Conservation (phyloP, 352 stramenopile species). For the Pythium myriotylum region DNA sequence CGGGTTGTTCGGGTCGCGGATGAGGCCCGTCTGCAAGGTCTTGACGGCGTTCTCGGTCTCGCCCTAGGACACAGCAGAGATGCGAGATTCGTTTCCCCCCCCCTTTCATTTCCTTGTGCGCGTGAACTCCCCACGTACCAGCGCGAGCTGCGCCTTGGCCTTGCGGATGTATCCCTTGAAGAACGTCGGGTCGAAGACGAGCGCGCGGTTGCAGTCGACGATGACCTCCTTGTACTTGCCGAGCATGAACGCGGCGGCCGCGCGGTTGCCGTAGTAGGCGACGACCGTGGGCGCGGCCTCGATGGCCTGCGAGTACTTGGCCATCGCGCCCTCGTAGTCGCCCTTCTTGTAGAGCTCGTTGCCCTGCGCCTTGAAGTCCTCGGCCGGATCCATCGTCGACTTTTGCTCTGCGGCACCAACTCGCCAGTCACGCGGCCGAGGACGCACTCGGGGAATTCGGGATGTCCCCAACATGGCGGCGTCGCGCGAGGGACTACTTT, state of each 20-base stretch:
- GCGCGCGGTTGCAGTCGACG: slow-evolving; percentile 88
- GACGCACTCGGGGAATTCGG: background rate
- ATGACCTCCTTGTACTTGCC: slow-evolving; percentile 89
- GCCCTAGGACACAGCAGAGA: slow-evolving; percentile 57
- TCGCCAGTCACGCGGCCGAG: slow-evolving; percentile 10
- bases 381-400: slow-evolving; percentile 34
- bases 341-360: slow-evolving; percentile 93
- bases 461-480: too few relatives aligned
- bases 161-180: slow-evolving; percentile 93
- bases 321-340: slow-evolving; percentile 89
- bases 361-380: slow-evolving; percentile 85
- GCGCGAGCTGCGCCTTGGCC: slow-evolving; percentile 81
- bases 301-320: slow-evolving; percentile 92
- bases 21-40: slow-evolving; percentile 70
- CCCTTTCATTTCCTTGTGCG: too few relatives aligned
- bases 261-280: slow-evolving; percentile 90
- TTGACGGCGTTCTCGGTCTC: slow-evolving; percentile 73
- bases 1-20: slow-evolving; percentile 79
- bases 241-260: slow-evolving; percentile 91
- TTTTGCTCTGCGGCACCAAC: slow-evolving; percentile 19
- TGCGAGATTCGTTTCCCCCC: too few relatives aligned
- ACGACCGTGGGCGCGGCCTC: slow-evolving; percentile 82
- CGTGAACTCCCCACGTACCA: slow-evolving; percentile 44
- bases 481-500: too few relatives aligned
- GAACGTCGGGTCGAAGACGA: slow-evolving; percentile 89